A percentile compares a stretch with the other conserved stretches of the same genome.
These are phyloP conservation scores for Tetrapyrgos nigripes DNA, from an alignment of 1,284 basidiomycete genomes.

Conservation along the genomic window DNA sequence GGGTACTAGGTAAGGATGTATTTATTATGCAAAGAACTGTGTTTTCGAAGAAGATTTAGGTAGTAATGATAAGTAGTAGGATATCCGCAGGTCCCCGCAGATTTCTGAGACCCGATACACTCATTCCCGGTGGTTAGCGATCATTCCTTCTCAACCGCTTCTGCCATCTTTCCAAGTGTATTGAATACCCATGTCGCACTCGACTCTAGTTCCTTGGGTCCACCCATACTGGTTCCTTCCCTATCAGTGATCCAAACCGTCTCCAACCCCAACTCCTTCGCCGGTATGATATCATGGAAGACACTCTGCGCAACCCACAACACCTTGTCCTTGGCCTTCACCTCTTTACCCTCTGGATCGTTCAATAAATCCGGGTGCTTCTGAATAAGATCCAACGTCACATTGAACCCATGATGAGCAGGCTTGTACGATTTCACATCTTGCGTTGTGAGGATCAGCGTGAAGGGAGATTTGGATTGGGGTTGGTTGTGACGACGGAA, in stretches of 20 bases:
- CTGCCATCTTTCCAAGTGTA: constrained; percentile 61
- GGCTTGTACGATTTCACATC: constrained; percentile 76
- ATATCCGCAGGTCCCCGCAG: too few relatives aligned
- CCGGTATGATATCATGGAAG: constrained; percentile 63
- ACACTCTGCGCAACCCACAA: constrained; percentile 57
- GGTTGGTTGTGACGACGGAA: constrained; percentile 43
- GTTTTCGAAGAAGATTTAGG: too few relatives aligned
- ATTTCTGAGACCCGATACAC: too few relatives aligned
- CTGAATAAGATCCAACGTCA: constrained; percentile 54
- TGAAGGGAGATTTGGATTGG: constrained; percentile 60
- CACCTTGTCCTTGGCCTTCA: constrained; percentile 43
- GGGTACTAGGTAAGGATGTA: too few relatives aligned
- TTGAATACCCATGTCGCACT: constrained; percentile 57
- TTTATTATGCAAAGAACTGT: too few relatives aligned
- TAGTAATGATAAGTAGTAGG: too few relatives aligned
- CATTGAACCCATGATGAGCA: constrained; percentile 59
- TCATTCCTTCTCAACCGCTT: constrained; percentile 51
- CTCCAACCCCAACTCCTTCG: constrained; percentile 51
- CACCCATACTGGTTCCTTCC: constrained; percentile 25
- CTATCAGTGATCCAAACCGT: constrained; percentile 73
- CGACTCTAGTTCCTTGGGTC: constrained; percentile 19
- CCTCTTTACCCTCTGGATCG: too few relatives aligned
- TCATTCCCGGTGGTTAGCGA: too few relatives aligned
- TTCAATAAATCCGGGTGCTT: constrained; percentile 45
- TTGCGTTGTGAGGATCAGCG: constrained; percentile 69